phyloP scores from a whole-genome alignment of 75 land plant genomes.

The Picea sitchensis region DNA sequence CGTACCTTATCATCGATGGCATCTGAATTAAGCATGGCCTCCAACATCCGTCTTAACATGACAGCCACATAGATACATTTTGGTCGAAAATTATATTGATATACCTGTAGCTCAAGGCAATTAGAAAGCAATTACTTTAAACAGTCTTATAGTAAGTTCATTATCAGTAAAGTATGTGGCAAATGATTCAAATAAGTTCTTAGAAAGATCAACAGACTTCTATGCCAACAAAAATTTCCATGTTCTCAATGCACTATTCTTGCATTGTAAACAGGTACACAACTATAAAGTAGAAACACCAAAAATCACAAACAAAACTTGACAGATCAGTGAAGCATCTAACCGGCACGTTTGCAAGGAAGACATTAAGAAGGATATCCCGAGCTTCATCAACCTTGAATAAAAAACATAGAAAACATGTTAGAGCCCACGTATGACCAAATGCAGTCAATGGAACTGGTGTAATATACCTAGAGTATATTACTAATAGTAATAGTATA shows the following conservation, averaged over 20 bases:
- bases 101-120: conserved; percentile 38
- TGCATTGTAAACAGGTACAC: not conserved
- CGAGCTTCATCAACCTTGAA: conserved; percentile 64
- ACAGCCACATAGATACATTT: conserved; percentile 94
- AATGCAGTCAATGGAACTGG: not conserved
- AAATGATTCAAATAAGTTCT: not conserved
- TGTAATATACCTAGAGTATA: too few relatives aligned
- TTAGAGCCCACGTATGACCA: not conserved
- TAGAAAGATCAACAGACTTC: not conserved
- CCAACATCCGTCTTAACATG: conserved; percentile 93
- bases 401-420: not conserved
- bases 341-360: conserved; percentile 91
- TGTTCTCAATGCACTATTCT: not conserved
- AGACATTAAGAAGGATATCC: conserved; percentile 70
- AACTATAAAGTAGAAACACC: not conserved
- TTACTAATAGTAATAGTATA: too few relatives aligned
- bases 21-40: conserved; percentile 81
- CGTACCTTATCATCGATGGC: conserved; percentile 93
- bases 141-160: not conserved
- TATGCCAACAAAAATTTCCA: not conserved
- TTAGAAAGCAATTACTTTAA: not conserved
- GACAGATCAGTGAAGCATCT: conserved; percentile 14
- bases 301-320: conserved; percentile 5
- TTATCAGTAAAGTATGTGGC: not conserved
- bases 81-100: conserved; percentile 61